Evolutionary conservation across 805 yeast genomes (phyloP), one percentile per base, ranked within the genome.

Genomic region (Saccharomycopsis microspora): DNA sequence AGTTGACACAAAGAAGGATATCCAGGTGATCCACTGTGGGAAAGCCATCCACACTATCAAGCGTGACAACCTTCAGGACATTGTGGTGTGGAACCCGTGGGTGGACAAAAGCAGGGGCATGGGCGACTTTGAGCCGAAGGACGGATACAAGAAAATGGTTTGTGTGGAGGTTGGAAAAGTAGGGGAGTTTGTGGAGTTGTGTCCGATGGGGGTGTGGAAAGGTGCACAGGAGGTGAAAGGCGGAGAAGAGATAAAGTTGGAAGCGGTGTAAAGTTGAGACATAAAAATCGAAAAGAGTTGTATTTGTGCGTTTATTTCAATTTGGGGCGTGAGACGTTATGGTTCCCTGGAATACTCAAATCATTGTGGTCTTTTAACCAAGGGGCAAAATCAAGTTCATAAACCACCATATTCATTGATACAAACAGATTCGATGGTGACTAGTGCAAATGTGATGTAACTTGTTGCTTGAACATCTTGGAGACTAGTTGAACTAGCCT

Each of bases 61-160:
- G 46, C 73, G 95, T 59, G 66, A 66, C 10, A 81, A 81, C 57
- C 68, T 85, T 39, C 73, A 70, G 34, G 84, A 78, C 54, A 67
- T 74, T 35, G 97, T 93, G 43, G 97, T 93, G 47, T 93, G 98
- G 98, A 93, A 93, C 64, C 98, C 98, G 36, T 93, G 97, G 98
- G 70, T 76, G 55, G 74, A 82, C 48, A 85, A 84, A 63, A 76
- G 93, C n/a, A 70, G 67, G 29, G 80, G 82, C 1, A 85, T 93
- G 90, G 80, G 70, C 39, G 98, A 93, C 66, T 93, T 90, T 59
- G 75, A 72, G 57, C 98, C 97, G 44, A 86, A 85, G 61, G 64
- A 66, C 46, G 97, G 96, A 4, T 93, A 71, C 69, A 72, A 78
- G 55, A 70, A 81, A 42, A 90, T 93, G 97, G 77, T 93, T 49